Percentiles rank a stretch among this genome's conserved stretches.
Conservation (phyloP, 805 yeast species). For the Pichia gijzeniarum region DNA sequence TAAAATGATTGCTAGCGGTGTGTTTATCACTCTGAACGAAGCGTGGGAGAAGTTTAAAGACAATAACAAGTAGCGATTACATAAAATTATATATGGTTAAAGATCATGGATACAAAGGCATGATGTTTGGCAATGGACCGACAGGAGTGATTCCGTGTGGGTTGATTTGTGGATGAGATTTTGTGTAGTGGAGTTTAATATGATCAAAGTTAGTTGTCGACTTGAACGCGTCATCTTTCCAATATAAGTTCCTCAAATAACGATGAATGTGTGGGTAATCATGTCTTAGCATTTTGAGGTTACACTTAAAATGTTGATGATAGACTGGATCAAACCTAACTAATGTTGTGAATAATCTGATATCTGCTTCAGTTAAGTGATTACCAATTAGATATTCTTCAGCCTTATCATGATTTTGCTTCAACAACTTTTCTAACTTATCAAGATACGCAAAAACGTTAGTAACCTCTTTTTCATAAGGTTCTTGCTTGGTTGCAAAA, state of each 20-base stretch:
- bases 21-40: constrained; percentile 73
- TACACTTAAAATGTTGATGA: constrained; percentile 93
- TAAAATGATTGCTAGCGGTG: constrained; percentile 79
- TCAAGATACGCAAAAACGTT: constrained; percentile 63
- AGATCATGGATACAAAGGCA: constrained; percentile 32
- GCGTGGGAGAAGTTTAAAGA: constrained; percentile 83
- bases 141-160: constrained; percentile 79
- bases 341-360: constrained; percentile 80
- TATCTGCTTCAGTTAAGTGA: constrained; percentile 81
- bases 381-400: constrained; percentile 50
- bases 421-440: constrained; percentile 57
- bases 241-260: constrained; percentile 80
- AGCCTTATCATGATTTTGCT: constrained; percentile 34
- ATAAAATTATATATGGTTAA: too few species aligned
- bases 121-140: constrained; percentile 80
- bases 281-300: constrained; percentile 67
- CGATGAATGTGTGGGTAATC: constrained; percentile 74
- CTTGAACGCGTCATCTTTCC: constrained; percentile 62
- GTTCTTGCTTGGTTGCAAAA: constrained; percentile 78
- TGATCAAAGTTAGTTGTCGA: constrained; percentile 83
- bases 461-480: constrained; percentile 62
- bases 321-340: constrained; percentile 90
- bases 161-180: constrained; percentile 74
- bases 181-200: constrained; percentile 86
- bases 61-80: neutral